Evolutionary conservation across 345 rosid species (phyloP), one percentile per base, ranked within the genome.

Genomic region (Gossypium turneri): DNA sequence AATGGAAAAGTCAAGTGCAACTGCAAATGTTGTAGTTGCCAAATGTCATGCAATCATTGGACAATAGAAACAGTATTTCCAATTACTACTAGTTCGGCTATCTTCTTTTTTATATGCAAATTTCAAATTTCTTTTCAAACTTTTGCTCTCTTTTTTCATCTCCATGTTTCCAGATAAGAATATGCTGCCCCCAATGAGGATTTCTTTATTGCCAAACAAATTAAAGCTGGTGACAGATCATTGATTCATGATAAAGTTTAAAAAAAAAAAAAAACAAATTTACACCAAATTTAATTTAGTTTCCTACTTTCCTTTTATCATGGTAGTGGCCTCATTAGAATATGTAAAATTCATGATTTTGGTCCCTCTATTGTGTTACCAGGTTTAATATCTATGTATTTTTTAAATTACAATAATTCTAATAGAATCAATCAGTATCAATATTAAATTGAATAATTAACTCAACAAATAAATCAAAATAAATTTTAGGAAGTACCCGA

Each of bases 1-100:
- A 67, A 67, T 0, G 41, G 43, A 17, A 67, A 67, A 47, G 57
- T 67, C 20, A 67, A 67, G 13, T 47, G 71, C 41, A 67, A 67
- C 7, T 47, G 71, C 41, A 64, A 47, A 22, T 19, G 6, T 12
- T 34, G 55, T 67, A 2, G 56, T 22, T 67, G 55, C 15, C 50
- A 64, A 38, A 13, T 64, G 67, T 15, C 53, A 20, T 20, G 70
- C 34, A 12, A 45, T 6, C n/a, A 2, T 47, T 8, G 12, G 25
- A 45, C 10, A 8, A 41, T 48, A 13, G 72, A 67, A 67, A 48
- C 3, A 3, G 19, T 25, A 15, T 25, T 25, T 48, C 19, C 4
- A 43, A n/a, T 44, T n/a, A 65, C 70, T 17, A 63, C 17, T 63
- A 19, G 70, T 11, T 43, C 11, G 3, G 2, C 38, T 5, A 57